Evolutionary conservation across 1,284 basidiomycete species (phyloP).

Genomic region (Cutaneotrichosporon sp.): DNA sequence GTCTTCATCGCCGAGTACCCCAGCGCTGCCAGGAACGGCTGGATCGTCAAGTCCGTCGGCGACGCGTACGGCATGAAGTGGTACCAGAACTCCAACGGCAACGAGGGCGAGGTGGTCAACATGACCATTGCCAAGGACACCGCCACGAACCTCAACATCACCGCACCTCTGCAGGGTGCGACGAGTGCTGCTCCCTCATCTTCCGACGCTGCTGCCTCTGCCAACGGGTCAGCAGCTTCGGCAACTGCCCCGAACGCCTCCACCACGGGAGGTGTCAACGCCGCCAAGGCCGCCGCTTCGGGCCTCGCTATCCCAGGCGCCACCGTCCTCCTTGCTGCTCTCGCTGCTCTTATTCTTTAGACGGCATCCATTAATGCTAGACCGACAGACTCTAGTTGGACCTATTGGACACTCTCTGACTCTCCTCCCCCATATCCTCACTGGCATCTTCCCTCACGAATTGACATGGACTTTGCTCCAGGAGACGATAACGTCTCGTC

Average conservation of each 20-base stretch:
- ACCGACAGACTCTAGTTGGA: not conserved
- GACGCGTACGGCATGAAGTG: constrained; percentile 37
- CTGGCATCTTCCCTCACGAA: too few species aligned
- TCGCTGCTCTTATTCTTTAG: constrained; percentile 8
- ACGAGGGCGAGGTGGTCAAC: constrained; percentile 19
- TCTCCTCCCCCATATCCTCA: not conserved
- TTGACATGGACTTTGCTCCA: not conserved
- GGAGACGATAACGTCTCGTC: too few species aligned
- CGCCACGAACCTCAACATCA: constrained; percentile 19
- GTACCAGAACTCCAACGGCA: constrained; percentile 40
- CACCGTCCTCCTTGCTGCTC: constrained; percentile 3
- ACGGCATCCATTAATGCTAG: too few species aligned
- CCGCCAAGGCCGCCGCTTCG: constrained; percentile 3
- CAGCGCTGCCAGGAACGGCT: constrained; percentile 32
- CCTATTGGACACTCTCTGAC: not conserved
- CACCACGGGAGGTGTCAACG: not conserved
- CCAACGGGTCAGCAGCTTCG: not conserved
- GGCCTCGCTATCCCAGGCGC: constrained; percentile 3
- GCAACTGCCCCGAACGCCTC: not conserved
- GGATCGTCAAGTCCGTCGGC: constrained; percentile 38
- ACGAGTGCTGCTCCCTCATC: not conserved
- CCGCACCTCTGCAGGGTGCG: not conserved
- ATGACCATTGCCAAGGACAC: constrained; percentile 21
- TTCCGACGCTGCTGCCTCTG: not conserved
- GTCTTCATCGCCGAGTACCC: constrained; percentile 38